These are phyloP conservation scores for Ophiocordyceps camponoti-floridani DNA, from an alignment of 2,329 filamentous ascomycete genomes.

Conservation along the genomic window DNA sequence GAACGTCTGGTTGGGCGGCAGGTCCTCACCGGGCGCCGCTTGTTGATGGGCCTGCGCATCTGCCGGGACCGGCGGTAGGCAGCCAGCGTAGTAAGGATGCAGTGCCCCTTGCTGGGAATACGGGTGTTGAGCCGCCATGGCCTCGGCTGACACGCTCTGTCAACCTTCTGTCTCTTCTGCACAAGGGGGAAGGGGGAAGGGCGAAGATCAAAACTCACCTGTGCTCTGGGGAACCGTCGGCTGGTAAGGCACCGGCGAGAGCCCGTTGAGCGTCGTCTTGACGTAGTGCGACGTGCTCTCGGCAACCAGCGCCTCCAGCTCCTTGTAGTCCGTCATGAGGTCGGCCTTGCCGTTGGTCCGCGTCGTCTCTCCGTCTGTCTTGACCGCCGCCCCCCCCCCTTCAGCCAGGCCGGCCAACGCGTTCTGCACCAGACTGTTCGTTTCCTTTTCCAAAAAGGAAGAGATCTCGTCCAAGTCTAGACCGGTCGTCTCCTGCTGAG, in stretches of 20 bases:
- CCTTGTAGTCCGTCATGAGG: constrained; percentile 20
- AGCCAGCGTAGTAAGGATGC: constrained; percentile 15
- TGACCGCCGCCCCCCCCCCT: constrained; percentile 11
- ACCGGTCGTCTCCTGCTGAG: constrained; percentile 5
- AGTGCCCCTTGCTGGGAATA: constrained; percentile 19
- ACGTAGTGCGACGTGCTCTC: constrained; percentile 27
- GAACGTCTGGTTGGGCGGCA: constrained; percentile 38
- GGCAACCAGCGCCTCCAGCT: constrained; percentile 23
- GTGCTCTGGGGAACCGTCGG: constrained; percentile 22
- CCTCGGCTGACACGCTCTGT: constrained; percentile 9
- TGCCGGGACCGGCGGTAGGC: constrained; percentile 16
- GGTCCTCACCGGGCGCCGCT: constrained; percentile 14
- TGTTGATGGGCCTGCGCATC: constrained; percentile 6
- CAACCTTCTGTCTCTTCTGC: not conserved
- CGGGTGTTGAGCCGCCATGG: constrained; percentile 13
- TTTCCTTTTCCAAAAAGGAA: constrained; percentile 21
- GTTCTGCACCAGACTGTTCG: not conserved
- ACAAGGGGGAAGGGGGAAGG: not conserved
- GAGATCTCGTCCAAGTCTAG: constrained; percentile 22
- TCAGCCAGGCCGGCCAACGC: constrained; percentile 18
- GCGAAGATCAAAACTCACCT: constrained; percentile 9
- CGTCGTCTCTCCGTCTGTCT: constrained; percentile 7
- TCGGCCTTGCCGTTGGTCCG: constrained; percentile 14
- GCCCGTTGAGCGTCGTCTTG: constrained; percentile 22
- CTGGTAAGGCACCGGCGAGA: constrained; percentile 24